These are phyloP conservation scores for Rosa hybrid DNA, from an alignment of 331 rosid species.

Conservation along the genomic window DNA sequence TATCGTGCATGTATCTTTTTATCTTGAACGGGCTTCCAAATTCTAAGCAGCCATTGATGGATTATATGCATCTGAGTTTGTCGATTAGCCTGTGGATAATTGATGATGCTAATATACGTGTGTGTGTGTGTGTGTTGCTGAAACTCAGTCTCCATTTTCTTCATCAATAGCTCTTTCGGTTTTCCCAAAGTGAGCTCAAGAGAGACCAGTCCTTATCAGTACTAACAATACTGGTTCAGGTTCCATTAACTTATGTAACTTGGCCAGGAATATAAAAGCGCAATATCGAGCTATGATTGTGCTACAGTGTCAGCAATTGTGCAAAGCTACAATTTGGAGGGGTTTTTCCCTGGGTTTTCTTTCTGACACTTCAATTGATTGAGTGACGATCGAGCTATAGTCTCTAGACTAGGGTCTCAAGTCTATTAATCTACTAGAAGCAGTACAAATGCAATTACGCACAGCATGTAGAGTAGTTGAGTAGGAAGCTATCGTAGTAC, in stretches of 20 bases:
- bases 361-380: background rate
- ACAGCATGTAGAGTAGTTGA: background rate
- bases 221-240: background rate
- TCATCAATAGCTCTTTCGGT: background rate
- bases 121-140: background rate
- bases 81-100: background rate
- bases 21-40: background rate
- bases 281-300: background rate
- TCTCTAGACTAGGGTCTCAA: background rate
- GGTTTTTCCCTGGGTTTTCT: background rate
- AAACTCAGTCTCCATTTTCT: background rate
- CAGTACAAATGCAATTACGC: background rate
- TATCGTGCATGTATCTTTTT: background rate
- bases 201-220: slow-evolving; percentile 4
- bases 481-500: background rate
- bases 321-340: background rate
- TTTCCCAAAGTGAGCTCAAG: background rate
- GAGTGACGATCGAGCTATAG: background rate
- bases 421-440: background rate
- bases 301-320: background rate
- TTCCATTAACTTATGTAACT: background rate
- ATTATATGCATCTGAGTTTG: background rate
- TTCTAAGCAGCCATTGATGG: background rate
- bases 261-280: background rate
- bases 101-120: background rate